These are phyloP conservation scores for Thuja plicata DNA, from an alignment of 83 land plant species.

Conservation along the genomic window DNA sequence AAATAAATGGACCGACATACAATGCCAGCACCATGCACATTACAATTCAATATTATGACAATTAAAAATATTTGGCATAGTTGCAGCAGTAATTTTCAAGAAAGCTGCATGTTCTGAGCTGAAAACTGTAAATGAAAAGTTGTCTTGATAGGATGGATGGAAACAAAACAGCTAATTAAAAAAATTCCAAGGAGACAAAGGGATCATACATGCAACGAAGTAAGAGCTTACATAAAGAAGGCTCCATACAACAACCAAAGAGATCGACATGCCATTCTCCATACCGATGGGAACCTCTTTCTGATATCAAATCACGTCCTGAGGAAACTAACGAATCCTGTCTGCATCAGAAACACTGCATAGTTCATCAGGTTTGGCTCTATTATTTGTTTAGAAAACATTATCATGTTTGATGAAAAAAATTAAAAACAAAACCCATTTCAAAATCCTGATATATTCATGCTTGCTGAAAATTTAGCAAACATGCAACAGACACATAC, in stretches of 20 bases:
- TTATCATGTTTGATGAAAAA: neutral
- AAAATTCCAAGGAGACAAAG: neutral
- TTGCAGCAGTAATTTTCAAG: neutral
- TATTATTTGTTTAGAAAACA: neutral
- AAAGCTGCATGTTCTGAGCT: neutral
- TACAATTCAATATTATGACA: neutral
- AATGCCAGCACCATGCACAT: neutral
- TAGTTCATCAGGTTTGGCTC: constrained; percentile 1
- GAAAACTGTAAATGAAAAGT: neutral
- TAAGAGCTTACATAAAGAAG: constrained; percentile 63
- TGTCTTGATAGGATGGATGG: neutral
- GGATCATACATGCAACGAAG: neutral
- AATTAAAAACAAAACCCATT: neutral
- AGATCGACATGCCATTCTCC: constrained; percentile 73
- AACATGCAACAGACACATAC: neutral
- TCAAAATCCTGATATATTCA: neutral
- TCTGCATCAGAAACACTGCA: constrained; percentile 26
- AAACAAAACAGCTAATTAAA: neutral
- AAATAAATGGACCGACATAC: neutral
- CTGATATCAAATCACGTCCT: constrained; percentile 41
- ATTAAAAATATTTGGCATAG: too few relatives aligned
- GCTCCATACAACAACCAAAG: constrained; percentile 76
- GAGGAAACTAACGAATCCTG: constrained; percentile 45
- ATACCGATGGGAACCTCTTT: constrained; percentile 28
- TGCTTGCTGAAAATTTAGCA: neutral